A percentile compares a stretch with the other conserved stretches of the same genome.
Conservation (phyloP, 306 rosid genomes). For the Citrullus mucosospermus region DNA sequence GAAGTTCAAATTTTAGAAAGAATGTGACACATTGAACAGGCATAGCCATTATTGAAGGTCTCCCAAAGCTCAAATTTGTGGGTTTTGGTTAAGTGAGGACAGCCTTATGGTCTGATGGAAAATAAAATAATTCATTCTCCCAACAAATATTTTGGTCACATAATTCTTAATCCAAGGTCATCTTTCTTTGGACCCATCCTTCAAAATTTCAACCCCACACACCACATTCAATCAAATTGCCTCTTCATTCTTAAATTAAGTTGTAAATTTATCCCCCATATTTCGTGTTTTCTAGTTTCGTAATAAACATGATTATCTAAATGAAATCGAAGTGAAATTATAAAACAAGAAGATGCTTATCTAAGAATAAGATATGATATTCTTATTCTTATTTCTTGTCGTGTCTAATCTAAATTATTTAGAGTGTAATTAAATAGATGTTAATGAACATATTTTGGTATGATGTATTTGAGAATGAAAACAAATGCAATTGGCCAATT, state of each 20-base stretch:
- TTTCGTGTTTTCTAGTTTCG: neutral
- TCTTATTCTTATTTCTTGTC: too few species aligned
- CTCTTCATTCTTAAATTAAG: neutral
- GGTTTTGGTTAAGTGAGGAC: neutral
- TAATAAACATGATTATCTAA: too few species aligned
- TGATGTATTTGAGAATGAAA: too few species aligned
- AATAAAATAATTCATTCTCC: neutral
- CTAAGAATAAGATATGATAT: too few species aligned
- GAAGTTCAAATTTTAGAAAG: slow-evolving; percentile 54
- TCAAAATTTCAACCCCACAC: neutral
- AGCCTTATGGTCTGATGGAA: neutral
- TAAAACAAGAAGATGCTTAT: too few species aligned
- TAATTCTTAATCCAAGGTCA: neutral
- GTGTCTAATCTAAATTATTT: too few species aligned
- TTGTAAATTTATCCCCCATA: neutral
- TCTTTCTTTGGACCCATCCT: neutral
- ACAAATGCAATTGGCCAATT: too few species aligned
- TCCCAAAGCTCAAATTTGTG: neutral
- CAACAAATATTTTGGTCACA: neutral
- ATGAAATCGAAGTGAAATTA: too few species aligned
- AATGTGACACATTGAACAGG: neutral
- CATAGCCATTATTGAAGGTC: neutral
- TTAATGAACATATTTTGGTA: too few species aligned
- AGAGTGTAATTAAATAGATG: too few species aligned
- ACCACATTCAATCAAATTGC: neutral